These are phyloP conservation scores for Pulveroboletus sp. DNA, from an alignment of 768 basidiomycete genomes.

Conservation along the genomic window DNA sequence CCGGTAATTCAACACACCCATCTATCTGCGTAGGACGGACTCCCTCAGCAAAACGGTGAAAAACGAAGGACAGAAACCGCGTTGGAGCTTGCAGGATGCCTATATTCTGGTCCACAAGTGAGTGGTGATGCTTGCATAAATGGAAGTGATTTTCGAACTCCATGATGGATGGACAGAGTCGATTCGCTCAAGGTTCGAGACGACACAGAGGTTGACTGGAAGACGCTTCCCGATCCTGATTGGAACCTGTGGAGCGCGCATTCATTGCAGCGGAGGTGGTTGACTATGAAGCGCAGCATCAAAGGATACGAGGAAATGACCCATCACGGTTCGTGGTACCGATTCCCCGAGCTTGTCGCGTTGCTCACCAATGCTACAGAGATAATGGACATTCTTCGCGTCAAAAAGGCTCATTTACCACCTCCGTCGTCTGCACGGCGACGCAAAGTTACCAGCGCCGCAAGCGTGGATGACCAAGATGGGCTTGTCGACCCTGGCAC, in stretches of 20 bases:
- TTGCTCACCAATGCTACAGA: slow-evolving; percentile 39
- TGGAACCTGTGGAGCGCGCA: slow-evolving; percentile 89
- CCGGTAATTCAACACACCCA: slow-evolving; percentile 1
- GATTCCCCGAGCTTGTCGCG: background rate
- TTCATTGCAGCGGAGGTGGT: slow-evolving; percentile 72
- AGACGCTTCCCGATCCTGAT: slow-evolving; percentile 61
- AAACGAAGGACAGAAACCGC: slow-evolving; percentile 62
- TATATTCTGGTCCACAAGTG: slow-evolving; percentile 82
- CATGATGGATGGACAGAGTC: slow-evolving; percentile 49
- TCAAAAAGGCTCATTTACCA: slow-evolving; percentile 66
- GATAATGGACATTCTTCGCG: slow-evolving; percentile 75
- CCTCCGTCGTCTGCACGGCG: slow-evolving; percentile 35
- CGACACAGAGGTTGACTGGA: slow-evolving; percentile 86
- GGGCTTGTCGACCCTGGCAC: slow-evolving; percentile 21
- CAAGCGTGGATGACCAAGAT: slow-evolving; percentile 42
- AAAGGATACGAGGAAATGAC: slow-evolving; percentile 80
- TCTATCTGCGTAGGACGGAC: slow-evolving; percentile 56
- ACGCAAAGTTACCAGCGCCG: slow-evolving; percentile 52
- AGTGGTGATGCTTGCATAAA: background rate
- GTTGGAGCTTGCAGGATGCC: slow-evolving; percentile 75
- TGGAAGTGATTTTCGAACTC: background rate
- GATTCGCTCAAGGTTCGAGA: slow-evolving; percentile 70
- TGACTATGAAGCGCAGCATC: slow-evolving; percentile 71
- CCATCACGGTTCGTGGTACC: slow-evolving; percentile 53
- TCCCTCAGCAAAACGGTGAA: slow-evolving; percentile 68